A percentile compares a stretch with the other conserved stretches of the same genome.
These are phyloP conservation scores for Candida odintsovae DNA, from an alignment of 805 yeast species.

Conservation along the genomic window DNA sequence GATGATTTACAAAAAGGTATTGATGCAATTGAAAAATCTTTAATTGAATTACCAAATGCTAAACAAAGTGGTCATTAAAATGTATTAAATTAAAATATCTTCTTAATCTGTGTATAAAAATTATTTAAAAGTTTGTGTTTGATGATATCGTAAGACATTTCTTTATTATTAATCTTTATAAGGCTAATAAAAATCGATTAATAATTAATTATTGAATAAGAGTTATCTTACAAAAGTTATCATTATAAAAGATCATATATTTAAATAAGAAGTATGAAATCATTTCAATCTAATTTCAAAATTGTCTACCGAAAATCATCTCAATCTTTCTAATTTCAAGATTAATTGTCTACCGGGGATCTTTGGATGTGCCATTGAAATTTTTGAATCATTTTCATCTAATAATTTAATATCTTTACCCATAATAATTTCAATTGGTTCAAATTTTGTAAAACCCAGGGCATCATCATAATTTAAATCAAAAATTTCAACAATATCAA, in stretches of 20 bases:
- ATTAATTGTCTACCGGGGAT: slow-evolving; percentile 58
- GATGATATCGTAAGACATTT: no score
- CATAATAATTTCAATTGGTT: slow-evolving; percentile 60
- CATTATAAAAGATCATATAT: no score
- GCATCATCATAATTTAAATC: slow-evolving; percentile 42
- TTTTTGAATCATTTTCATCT: slow-evolving; percentile 34
- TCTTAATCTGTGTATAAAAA: no score
- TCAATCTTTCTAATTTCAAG: slow-evolving; percentile 27
- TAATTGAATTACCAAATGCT: slow-evolving; percentile 49
- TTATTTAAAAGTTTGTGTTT: no score
- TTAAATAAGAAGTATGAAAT: no score
- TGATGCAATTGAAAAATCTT: slow-evolving; percentile 57
- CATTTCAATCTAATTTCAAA: no score
- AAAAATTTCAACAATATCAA: slow-evolving; percentile 68
- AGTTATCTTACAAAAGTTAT: no score
- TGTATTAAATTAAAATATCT: background rate
- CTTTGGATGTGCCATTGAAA: slow-evolving; percentile 60
- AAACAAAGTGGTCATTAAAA: slow-evolving; percentile 33
- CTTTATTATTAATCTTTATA: no score
- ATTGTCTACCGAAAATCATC: no score
- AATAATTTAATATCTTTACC: slow-evolving; percentile 57
- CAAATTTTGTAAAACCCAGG: slow-evolving; percentile 27
- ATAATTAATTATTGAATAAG: no score
- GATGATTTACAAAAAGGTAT: slow-evolving; percentile 83
- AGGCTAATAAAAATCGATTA: no score